Percentiles rank a stretch among this genome's conserved stretches.
These are phyloP conservation scores for Sclerotinia subarctica DNA, from an alignment of 2,329 filamentous ascomycete species.

Conservation along the genomic window DNA sequence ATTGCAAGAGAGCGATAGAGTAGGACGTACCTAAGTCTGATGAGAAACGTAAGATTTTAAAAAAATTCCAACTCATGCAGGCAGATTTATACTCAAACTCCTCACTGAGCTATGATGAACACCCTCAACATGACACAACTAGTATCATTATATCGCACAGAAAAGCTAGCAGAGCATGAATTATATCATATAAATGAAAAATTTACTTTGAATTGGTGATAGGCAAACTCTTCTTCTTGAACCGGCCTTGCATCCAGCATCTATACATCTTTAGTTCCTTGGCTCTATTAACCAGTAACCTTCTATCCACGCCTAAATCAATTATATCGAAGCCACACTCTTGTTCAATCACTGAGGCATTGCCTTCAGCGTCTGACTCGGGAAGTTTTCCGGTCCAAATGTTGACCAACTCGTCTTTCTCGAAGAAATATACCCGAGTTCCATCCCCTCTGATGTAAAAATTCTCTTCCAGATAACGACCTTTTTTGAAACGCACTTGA, in stretches of 20 bases:
- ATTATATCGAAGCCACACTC: conserved; percentile 61
- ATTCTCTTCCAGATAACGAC: conserved; percentile 89
- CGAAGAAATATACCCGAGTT: conserved; percentile 96
- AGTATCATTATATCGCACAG: background rate
- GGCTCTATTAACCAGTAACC: conserved; percentile 88
- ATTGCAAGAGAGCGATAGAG: background rate
- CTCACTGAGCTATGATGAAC: background rate
- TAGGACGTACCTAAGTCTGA: background rate
- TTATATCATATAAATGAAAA: background rate
- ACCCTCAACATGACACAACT: no score
- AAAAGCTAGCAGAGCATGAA: background rate
- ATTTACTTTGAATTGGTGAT: background rate
- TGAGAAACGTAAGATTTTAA: background rate
- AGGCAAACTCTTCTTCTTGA: conserved; percentile 53
- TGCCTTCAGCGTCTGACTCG: conserved; percentile 20
- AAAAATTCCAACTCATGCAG: background rate
- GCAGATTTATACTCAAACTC: background rate
- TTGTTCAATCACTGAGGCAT: conserved; percentile 21
- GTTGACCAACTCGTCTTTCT: conserved; percentile 71
- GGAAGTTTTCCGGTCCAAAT: conserved; percentile 65
- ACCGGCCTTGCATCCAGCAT: conserved; percentile 88
- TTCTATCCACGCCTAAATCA: conserved; percentile 78
- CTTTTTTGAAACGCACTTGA: conserved; percentile 96
- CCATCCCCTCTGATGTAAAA: conserved; percentile 96
- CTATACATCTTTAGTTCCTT: conserved; percentile 96